Evolutionary conservation across 257 asterid genomes (phyloP), one percentile per base, ranked within the genome.

Genomic region (Solanum pimpinellifolium): DNA sequence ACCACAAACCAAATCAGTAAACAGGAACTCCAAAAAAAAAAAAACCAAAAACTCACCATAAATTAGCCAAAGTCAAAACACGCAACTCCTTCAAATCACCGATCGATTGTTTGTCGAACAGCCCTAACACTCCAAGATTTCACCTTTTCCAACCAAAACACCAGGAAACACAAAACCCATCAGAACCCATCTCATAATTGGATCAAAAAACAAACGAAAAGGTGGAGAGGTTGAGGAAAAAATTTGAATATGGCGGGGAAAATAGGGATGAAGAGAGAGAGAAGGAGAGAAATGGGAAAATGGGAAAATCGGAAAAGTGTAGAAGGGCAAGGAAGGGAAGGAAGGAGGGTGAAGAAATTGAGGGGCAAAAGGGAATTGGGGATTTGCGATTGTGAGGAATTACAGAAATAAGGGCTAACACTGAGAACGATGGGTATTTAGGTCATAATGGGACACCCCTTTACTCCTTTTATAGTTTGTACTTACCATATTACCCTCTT

Each of bases 361-460:
- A 91, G 84, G 98, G 95, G 96, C 96, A 93, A 93, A 90, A 90
- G 95, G 94, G 95, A 92, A 93, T 88, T 90, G 94, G 86, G 92
- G 93, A 93, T 20, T 72, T 72, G 76, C 11, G 41, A 69, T 75
- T 92, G 41, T 23, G 70, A 92, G 86, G 93, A 89, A 89, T 90
- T 87, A 88, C 91, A 87, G 94, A 66, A 89, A 88, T 52, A 49
- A 29, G 89, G 37, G 84, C 60, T 68, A 46, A 80, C 27, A 90
- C 74, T 85, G 92, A 87, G 87, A 83, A 91, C 88, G 98, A 93
- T 94, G 99, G 99, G 98, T 90, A 96, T 96, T 96, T 96, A 95
- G 95, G 99, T 96, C 99, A 94, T 90, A 93, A 90, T 91, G 88
- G 91, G 87, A 18, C n/a, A 70, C 14, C 25, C 49, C 89, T 68